Evolutionary conservation across 2,329 filamentous ascomycete genomes (phyloP).

Genomic region (Coniella lustricola): DNA sequence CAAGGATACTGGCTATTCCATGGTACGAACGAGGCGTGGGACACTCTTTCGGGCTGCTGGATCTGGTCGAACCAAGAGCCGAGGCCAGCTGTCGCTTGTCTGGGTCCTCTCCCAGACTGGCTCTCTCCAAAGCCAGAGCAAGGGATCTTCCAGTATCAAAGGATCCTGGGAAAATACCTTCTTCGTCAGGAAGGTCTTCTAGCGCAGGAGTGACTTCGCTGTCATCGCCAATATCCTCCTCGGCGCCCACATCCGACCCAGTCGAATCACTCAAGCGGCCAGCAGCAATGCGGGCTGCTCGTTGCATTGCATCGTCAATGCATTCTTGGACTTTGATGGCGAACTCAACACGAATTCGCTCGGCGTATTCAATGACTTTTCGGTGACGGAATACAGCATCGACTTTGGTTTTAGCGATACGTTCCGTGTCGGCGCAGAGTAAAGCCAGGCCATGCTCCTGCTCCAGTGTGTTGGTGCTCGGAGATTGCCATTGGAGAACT

Average conservation of each 20-base stretch:
- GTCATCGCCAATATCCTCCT: slow-evolving; percentile 27
- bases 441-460: slow-evolving; percentile 85
- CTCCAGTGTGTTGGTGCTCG: slow-evolving; percentile 81
- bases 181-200: slow-evolving; percentile 33
- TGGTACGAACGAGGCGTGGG: slow-evolving; percentile 83
- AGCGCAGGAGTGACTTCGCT: slow-evolving; percentile 29
- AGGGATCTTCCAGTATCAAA: slow-evolving; percentile 52
- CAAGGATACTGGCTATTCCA: slow-evolving; percentile 50
- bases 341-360: slow-evolving; percentile 91
- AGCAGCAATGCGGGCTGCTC: slow-evolving; percentile 80
- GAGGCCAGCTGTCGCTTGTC: slow-evolving; percentile 45
- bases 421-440: slow-evolving; percentile 85
- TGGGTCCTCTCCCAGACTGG: slow-evolving; percentile 32
- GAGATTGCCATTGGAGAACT: slow-evolving; percentile 93
- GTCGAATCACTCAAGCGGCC: slow-evolving; percentile 77
- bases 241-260: slow-evolving; percentile 49
- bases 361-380: slow-evolving; percentile 89
- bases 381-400: slow-evolving; percentile 89
- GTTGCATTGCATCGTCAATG: slow-evolving; percentile 83
- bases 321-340: slow-evolving; percentile 90
- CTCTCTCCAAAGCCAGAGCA: slow-evolving; percentile 45
- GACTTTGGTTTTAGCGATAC: slow-evolving; percentile 77
- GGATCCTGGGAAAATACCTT: slow-evolving; percentile 49
- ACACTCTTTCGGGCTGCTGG: slow-evolving; percentile 84
- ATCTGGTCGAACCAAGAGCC: slow-evolving; percentile 68